Conservation (phyloP, 345 rosid species). For the Microthlaspi erraticum region DNA sequence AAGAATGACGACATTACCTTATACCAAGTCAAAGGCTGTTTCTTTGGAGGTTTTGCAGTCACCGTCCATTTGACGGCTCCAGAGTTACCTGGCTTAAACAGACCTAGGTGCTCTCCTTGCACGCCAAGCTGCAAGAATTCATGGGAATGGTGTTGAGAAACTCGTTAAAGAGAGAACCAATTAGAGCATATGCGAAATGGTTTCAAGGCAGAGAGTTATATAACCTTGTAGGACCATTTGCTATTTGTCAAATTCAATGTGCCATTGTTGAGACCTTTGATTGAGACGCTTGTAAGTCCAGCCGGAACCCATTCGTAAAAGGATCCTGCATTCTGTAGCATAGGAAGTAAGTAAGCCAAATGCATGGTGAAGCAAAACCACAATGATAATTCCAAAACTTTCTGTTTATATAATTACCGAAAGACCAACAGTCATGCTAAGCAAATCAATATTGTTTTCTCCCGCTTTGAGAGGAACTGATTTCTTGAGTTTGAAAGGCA, state of each 20-base stretch:
- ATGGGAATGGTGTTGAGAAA: constrained; percentile 11
- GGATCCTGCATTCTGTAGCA: constrained; percentile 84
- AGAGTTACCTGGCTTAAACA: constrained; percentile 61
- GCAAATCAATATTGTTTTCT: constrained; percentile 71
- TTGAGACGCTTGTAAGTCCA: constrained; percentile 75
- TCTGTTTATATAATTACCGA: constrained; percentile 56
- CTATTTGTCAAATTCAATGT: constrained; percentile 65
- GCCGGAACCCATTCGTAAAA: constrained; percentile 82
- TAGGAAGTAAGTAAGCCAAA: neutral
- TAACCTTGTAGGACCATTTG: constrained; percentile 88
- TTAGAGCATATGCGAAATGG: neutral
- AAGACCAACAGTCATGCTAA: constrained; percentile 91
- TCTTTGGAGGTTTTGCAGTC: constrained; percentile 66
- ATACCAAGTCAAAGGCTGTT: constrained; percentile 89
- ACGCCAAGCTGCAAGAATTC: constrained; percentile 64
- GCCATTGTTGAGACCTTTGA: constrained; percentile 75
- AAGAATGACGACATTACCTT: constrained; percentile 56
- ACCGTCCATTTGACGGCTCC: constrained; percentile 65
- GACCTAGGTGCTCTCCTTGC: constrained; percentile 75
- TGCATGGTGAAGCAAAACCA: neutral
- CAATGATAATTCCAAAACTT: neutral
- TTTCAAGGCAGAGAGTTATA: constrained; percentile 29
- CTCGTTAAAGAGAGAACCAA: neutral
- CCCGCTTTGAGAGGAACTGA: constrained; percentile 76
- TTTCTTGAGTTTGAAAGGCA: constrained; percentile 60